phyloP scores from a whole-genome alignment of 768 basidiomycete genomes.

The Suillus clintonianus region DNA sequence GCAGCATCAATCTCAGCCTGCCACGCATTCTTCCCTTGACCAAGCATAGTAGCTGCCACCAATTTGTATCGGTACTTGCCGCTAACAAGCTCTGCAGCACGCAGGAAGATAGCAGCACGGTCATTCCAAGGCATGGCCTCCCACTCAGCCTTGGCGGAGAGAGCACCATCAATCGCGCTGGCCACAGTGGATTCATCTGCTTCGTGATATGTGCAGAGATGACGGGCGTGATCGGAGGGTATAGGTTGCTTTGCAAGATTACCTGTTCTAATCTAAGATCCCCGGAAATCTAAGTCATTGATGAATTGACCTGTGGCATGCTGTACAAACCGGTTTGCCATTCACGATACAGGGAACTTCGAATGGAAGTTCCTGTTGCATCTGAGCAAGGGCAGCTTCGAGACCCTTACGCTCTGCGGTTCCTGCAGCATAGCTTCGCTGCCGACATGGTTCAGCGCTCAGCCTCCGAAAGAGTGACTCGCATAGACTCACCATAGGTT shows the following conservation, averaged over 20 bases:
- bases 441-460: slow-evolving; percentile 1
- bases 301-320: not conserved
- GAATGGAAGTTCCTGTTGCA: slow-evolving; percentile 84
- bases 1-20: slow-evolving; percentile 99
- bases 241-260: slow-evolving; percentile 77
- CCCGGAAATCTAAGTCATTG: slow-evolving; percentile 1
- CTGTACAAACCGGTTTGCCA: slow-evolving; percentile 71
- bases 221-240: slow-evolving; percentile 81
- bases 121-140: slow-evolving; percentile 96
- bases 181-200: slow-evolving; percentile 77
- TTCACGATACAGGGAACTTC: slow-evolving; percentile 94
- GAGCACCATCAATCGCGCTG: slow-evolving; percentile 83
- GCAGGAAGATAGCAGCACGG: slow-evolving; percentile 96
- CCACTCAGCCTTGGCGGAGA: slow-evolving; percentile 87
- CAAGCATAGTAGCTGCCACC: slow-evolving; percentile 95
- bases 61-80: slow-evolving; percentile 96
- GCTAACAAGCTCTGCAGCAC: slow-evolving; percentile 93
- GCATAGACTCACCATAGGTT: slow-evolving; percentile 73
- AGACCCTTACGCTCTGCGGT: slow-evolving; percentile 77
- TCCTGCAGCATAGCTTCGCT: slow-evolving; percentile 80
- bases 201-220: slow-evolving; percentile 87
- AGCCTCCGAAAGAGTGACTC: not conserved
- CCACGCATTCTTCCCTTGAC: slow-evolving; percentile 99
- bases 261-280: slow-evolving; percentile 73
- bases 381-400: slow-evolving; percentile 70